Conservation (phyloP, 2,329 filamentous ascomycete genomes). For the Ophiostoma triangulosporum region DNA sequence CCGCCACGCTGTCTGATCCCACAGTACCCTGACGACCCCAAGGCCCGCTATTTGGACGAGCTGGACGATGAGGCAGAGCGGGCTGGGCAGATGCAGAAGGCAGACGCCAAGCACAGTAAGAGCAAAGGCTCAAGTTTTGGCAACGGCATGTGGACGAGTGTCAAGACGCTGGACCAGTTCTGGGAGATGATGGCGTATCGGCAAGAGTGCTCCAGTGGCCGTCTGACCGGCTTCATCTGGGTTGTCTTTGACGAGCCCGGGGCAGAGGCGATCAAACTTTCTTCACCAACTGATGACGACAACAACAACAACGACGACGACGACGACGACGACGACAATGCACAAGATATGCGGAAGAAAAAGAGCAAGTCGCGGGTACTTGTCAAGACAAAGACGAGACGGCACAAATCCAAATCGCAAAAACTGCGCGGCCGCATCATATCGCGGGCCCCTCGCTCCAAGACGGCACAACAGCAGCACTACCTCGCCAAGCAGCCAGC, state of each 20-base stretch:
- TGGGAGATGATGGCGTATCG: conserved; percentile 98
- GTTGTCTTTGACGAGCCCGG: conserved; percentile 52
- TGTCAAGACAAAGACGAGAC: not conserved
- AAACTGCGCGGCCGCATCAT: conserved; percentile 47
- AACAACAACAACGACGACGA: not conserved
- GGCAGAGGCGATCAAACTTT: not conserved
- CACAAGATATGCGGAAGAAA: not conserved
- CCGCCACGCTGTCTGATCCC: conserved; percentile 78
- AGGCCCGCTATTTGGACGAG: conserved; percentile 77
- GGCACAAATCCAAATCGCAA: conserved; percentile 15
- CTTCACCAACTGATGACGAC: too few species aligned
- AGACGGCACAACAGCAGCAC: conserved; percentile 37
- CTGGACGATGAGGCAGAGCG: conserved; percentile 69
- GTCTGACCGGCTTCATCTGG: conserved; percentile 92
- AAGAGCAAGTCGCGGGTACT: not conserved
- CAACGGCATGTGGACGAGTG: conserved; percentile 65
- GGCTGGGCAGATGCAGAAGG: conserved; percentile 25
- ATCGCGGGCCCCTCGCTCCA: conserved; percentile 50
- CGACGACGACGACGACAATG: not conserved
- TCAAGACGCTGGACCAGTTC: conserved; percentile 76
- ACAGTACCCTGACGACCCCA: conserved; percentile 88
- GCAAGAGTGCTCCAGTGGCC: conserved; percentile 87
- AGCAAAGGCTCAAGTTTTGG: conserved; percentile 16
- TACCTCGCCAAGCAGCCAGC: conserved; percentile 33
- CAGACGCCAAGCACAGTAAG: not conserved